phyloP scores from a whole-genome alignment of 805 yeast genomes.

The Candida easanensis region DNA sequence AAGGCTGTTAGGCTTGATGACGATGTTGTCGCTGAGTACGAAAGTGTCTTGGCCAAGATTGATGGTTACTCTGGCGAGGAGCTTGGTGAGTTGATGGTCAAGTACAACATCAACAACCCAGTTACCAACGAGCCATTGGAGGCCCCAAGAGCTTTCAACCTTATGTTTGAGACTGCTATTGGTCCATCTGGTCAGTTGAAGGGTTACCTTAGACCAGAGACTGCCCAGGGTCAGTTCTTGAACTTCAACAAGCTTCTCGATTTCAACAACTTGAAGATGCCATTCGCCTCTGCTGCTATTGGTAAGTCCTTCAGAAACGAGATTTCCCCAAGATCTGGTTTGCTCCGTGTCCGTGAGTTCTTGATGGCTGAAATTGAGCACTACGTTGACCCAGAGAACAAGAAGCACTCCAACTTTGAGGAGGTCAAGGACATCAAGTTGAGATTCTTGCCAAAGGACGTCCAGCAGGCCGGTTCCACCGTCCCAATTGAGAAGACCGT shows the following conservation, averaged over 20 bases:
- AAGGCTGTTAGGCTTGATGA: conserved; percentile 86
- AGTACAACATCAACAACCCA: conserved; percentile 87
- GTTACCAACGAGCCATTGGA: conserved; percentile 82
- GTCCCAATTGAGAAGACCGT: conserved; percentile 60
- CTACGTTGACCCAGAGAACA: conserved; percentile 90
- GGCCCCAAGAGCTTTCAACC: conserved; percentile 91
- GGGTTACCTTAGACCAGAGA: conserved; percentile 97
- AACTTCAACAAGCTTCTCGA: conserved; percentile 93
- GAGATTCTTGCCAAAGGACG: conserved; percentile 78
- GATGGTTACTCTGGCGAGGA: conserved; percentile 94
- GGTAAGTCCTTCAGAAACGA: conserved; percentile 99
- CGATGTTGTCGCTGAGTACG: conserved; percentile 73
- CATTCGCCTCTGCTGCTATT: conserved; percentile 98
- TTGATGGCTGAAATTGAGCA: conserved; percentile 99
- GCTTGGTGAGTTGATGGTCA: conserved; percentile 82
- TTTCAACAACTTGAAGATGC: conserved; percentile 94
- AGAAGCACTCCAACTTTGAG: conserved; percentile 75
- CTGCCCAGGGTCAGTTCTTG: conserved; percentile 99
- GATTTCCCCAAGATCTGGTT: conserved; percentile 97
- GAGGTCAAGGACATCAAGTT: conserved; percentile 73
- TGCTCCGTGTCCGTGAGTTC: conserved; percentile 96
- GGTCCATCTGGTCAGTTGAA: conserved; percentile 97
- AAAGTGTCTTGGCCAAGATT: conserved; percentile 83
- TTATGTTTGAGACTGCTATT: conserved; percentile 98
- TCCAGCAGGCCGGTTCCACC: conserved; percentile 85